These are phyloP conservation scores for Aschersonia sp. DNA, from an alignment of 2,329 filamentous ascomycete species.

Conservation along the genomic window DNA sequence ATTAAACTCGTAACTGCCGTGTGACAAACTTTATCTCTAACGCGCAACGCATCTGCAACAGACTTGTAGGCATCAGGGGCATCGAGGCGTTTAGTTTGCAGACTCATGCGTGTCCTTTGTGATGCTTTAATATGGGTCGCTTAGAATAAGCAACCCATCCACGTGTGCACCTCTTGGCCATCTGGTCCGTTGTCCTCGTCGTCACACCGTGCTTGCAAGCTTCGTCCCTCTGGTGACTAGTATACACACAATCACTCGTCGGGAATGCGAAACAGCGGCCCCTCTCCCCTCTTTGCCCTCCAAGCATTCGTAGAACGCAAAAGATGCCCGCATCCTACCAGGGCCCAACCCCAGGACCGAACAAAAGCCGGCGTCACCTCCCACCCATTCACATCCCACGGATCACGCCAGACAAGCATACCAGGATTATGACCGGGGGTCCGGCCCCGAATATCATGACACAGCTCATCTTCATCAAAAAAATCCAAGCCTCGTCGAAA, in stretches of 20 bases:
- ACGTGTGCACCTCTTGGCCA: no score
- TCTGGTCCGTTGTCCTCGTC: no score
- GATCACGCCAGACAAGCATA: conserved; percentile 33
- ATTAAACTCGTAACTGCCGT: no score
- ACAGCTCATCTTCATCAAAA: conserved; percentile 10
- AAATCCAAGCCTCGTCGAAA: conserved; percentile 3
- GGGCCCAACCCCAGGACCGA: conserved; percentile 27
- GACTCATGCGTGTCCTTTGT: no score
- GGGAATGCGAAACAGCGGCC: not conserved
- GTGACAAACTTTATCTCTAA: no score
- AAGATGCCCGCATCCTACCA: conserved; percentile 21
- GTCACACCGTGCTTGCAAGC: no score
- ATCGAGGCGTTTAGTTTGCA: no score
- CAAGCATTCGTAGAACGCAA: conserved; percentile 22
- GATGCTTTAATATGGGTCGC: no score
- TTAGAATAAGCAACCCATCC: no score
- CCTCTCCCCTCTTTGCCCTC: conserved; percentile 11
- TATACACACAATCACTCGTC: not conserved
- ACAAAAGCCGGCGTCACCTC: conserved; percentile 29
- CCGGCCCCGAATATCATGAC: conserved; percentile 6
- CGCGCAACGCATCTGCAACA: no score
- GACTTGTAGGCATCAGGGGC: no score
- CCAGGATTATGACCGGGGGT: conserved; percentile 1
- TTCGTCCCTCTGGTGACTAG: no score
- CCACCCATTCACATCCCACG: conserved; percentile 28